phyloP scores from a whole-genome alignment of 2,329 filamentous ascomycete species.

The Trichoderma endophyticum region DNA sequence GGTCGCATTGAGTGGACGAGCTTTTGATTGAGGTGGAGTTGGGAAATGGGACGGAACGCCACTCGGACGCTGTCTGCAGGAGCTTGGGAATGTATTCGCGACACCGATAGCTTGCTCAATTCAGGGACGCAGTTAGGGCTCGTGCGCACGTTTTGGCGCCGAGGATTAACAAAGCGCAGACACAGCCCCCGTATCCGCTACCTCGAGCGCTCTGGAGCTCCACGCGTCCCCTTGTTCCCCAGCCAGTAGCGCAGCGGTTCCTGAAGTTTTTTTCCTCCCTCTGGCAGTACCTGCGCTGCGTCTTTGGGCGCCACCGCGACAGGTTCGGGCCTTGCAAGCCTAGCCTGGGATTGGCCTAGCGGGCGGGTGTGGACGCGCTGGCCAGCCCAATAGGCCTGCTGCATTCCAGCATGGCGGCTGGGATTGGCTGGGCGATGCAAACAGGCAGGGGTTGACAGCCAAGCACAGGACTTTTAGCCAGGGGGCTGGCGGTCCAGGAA shows the following conservation, averaged over 20 bases:
- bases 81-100: conserved; percentile 11
- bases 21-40: conserved; percentile 22
- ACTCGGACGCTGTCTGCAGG: conserved; percentile 16
- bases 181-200: conserved; percentile 17
- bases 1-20: conserved; percentile 18
- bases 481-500: conserved; percentile 14
- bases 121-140: conserved; percentile 18
- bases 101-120: neutral
- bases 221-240: conserved; percentile 14
- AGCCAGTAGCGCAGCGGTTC: conserved; percentile 13
- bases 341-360: conserved; percentile 9
- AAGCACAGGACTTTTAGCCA: neutral
- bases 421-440: conserved; percentile 15
- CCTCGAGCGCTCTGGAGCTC: neutral
- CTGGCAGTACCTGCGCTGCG: neutral
- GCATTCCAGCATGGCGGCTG: conserved; percentile 18
- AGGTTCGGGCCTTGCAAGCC: conserved; percentile 6
- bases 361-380: conserved; percentile 13
- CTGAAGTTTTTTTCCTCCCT: conserved; percentile 14
- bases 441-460: neutral
- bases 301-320: conserved; percentile 11
- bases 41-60: conserved; percentile 16
- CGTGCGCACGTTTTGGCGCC: neutral
- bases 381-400: conserved; percentile 15
- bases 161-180: neutral